A percentile compares a stretch with the other conserved stretches of the same genome.
phyloP scores from a whole-genome alignment of 371 early-diverging fungal genomes.

The Syncephalastrum monosporum region DNA sequence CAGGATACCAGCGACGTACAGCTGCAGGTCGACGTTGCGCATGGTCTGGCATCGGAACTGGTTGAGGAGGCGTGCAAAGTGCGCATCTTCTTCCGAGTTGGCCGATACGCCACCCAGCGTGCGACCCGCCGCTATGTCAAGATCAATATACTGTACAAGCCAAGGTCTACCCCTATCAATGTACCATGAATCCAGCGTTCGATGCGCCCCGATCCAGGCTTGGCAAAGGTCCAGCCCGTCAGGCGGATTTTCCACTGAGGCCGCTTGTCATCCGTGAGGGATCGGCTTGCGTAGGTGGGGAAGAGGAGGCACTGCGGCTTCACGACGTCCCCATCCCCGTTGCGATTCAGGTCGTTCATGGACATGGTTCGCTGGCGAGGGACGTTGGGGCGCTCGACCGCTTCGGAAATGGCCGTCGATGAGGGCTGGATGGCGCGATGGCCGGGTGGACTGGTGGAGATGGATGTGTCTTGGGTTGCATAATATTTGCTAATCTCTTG shows the following conservation, averaged over 20 bases:
- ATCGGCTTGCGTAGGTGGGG: constrained; percentile 37
- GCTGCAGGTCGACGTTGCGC: constrained; percentile 19
- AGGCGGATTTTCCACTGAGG: constrained; percentile 25
- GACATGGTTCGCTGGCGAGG: constrained; percentile 18
- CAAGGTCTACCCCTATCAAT: background rate
- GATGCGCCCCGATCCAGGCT: constrained; percentile 33
- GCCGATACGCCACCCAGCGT: constrained; percentile 37
- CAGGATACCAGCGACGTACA: constrained; percentile 11
- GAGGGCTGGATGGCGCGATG: constrained; percentile 1
- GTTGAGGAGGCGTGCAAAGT: constrained; percentile 35
- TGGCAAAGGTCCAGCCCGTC: constrained; percentile 42
- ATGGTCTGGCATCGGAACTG: constrained; percentile 46
- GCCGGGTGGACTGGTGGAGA: constrained; percentile 3
- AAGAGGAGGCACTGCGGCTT: constrained; percentile 42
- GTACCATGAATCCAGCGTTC: constrained; percentile 35
- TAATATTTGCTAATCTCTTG: constrained; percentile 33
- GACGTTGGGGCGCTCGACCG: background rate
- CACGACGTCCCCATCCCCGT: constrained; percentile 11
- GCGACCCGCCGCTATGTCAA: constrained; percentile 34
- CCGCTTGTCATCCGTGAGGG: constrained; percentile 11
- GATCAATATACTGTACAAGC: background rate
- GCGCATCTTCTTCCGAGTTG: constrained; percentile 39
- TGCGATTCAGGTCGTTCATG: constrained; percentile 21
- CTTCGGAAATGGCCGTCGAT: constrained; percentile 1
- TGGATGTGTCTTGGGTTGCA: background rate